These are phyloP conservation scores for Drechmeria coniospora DNA, from an alignment of 2,329 filamentous ascomycete species.

Conservation along the genomic window DNA sequence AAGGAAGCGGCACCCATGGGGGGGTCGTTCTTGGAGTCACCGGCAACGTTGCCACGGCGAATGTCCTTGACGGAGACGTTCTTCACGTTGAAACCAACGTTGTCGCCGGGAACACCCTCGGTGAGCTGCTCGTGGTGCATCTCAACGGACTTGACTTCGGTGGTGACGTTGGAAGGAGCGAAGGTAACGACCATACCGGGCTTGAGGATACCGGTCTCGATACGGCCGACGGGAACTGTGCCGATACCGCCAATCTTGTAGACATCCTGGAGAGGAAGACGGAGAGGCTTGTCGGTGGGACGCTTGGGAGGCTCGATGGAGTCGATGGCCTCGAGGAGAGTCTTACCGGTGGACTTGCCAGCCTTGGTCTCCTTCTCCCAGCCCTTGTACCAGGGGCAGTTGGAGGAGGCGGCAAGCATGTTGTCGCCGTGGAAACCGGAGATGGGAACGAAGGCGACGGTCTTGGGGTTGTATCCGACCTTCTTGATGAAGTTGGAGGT, in stretches of 20 bases:
- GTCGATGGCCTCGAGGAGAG: slow-evolving; percentile 97
- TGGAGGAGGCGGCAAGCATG: slow-evolving; percentile 82
- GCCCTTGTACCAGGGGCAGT: slow-evolving; percentile 99
- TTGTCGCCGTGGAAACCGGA: slow-evolving; percentile 99
- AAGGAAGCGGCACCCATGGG: slow-evolving; percentile 79
- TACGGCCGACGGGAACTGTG: slow-evolving; percentile 99
- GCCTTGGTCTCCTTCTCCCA: slow-evolving; percentile 96
- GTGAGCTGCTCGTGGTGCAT: slow-evolving; percentile 99
- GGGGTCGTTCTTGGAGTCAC: slow-evolving; percentile 99
- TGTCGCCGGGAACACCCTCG: slow-evolving; percentile 96
- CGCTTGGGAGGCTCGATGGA: slow-evolving; percentile 83
- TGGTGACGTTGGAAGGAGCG: slow-evolving; percentile 96
- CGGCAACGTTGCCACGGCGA: slow-evolving; percentile 98
- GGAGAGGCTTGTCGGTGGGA: slow-evolving; percentile 97
- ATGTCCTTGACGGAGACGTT: slow-evolving; percentile 99
- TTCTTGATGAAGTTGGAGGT: slow-evolving; percentile 99
- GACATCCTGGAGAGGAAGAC: slow-evolving; percentile 99
- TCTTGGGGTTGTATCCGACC: slow-evolving; percentile 99
- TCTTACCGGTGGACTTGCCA: slow-evolving; percentile 82
- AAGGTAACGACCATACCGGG: slow-evolving; percentile 92
- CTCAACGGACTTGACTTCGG: slow-evolving; percentile 99
- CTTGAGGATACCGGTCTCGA: slow-evolving; percentile 97
- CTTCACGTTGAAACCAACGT: slow-evolving; percentile 99
- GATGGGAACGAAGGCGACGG: slow-evolving; percentile 97
- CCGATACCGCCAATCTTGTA: slow-evolving; percentile 99